Percentiles rank a stretch among this genome's conserved stretches.
Evolutionary conservation across 306 rosid genomes (phyloP).

Genomic region (Medicago ruthenica): DNA sequence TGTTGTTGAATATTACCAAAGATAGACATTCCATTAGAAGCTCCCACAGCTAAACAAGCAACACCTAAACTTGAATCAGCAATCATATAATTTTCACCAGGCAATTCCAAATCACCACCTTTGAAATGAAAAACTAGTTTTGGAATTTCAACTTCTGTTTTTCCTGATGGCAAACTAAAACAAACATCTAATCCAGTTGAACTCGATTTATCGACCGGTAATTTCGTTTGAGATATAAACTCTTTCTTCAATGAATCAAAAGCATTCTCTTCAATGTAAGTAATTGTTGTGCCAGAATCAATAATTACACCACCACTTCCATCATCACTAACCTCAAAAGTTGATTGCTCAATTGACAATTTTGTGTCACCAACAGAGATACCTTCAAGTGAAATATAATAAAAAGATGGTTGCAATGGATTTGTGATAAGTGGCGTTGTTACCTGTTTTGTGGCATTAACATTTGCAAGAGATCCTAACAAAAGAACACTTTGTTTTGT

Average conservation of each 20-base stretch:
- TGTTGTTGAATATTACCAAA: constrained; percentile 69
- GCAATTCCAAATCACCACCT: constrained; percentile 75
- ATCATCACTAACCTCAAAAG: constrained; percentile 59
- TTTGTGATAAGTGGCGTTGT: constrained; percentile 68
- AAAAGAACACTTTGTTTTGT: constrained; percentile 60
- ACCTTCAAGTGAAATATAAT: constrained; percentile 77
- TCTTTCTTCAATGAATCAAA: constrained; percentile 56
- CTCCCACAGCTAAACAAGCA: constrained; percentile 83
- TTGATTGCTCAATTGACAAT: constrained; percentile 52
- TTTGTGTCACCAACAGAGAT: constrained; percentile 69
- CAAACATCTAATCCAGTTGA: constrained; percentile 74
- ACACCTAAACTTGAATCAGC: constrained; percentile 57
- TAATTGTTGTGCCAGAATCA: constrained; percentile 89
- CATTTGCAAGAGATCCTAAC: constrained; percentile 64
- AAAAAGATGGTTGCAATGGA: constrained; percentile 77
- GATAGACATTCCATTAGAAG: constrained; percentile 67
- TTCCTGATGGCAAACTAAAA: constrained; percentile 56
- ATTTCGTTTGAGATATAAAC: constrained; percentile 59
- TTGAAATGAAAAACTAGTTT: constrained; percentile 70
- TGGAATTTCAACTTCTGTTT: constrained; percentile 55
- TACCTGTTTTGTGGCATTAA: constrained; percentile 32
- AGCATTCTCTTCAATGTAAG: constrained; percentile 59
- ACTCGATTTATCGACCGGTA: constrained; percentile 50
- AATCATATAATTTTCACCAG: constrained; percentile 67
- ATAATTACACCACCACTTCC: constrained; percentile 86